phyloP scores from a whole-genome alignment of 2,329 filamentous ascomycete species.

The Xylariaceae sp. region DNA sequence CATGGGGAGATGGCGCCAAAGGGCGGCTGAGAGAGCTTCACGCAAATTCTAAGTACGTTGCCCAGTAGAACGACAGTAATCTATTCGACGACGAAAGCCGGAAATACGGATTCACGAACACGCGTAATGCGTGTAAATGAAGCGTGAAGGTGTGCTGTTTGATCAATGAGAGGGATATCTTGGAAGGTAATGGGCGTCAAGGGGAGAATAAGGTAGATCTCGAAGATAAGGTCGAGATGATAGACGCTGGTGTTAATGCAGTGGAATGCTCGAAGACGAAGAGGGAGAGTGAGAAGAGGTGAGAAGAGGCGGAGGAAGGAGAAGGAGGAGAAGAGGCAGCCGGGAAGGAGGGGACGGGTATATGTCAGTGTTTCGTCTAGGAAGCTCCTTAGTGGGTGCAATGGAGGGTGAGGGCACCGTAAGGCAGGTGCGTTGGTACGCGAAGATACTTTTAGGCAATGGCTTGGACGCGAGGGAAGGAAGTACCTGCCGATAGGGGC shows the following conservation, averaged over 20 bases:
- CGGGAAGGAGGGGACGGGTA: background rate
- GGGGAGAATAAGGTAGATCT: no score
- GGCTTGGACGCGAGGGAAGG: background rate
- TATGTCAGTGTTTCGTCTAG: background rate
- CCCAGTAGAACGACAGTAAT: background rate
- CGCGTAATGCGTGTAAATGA: background rate
- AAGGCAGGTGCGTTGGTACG: background rate
- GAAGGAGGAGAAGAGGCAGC: background rate
- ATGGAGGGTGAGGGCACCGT: background rate
- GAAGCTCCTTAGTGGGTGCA: background rate
- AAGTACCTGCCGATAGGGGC: background rate
- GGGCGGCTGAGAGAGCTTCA: background rate
- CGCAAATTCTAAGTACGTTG: background rate
- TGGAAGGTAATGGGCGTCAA: background rate
- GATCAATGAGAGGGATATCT: background rate
- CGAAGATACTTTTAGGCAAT: background rate
- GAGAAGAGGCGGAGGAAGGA: background rate
- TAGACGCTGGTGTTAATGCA: background rate
- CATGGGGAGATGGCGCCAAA: conserved; percentile 7
- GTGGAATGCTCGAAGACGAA: background rate
- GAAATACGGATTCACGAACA: background rate
- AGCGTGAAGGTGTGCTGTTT: background rate
- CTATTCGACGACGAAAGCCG: background rate
- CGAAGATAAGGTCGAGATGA: no score
- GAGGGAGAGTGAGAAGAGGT: background rate